Conservation (phyloP, 257 asterid species). For the Ocimum tenuiflorum region DNA sequence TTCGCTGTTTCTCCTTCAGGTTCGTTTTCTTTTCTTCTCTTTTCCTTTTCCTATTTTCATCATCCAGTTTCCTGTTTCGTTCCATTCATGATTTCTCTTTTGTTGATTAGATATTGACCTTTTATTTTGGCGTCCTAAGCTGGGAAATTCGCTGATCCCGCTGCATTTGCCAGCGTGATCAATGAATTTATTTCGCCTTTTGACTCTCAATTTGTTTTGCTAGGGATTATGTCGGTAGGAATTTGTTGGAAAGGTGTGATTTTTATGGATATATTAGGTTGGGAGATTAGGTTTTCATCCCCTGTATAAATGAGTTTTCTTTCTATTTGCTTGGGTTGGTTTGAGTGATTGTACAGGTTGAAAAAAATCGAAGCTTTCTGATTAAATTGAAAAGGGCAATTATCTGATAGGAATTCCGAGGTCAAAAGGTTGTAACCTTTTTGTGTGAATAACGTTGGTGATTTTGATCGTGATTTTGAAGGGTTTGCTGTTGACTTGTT, state of each 20-base stretch:
- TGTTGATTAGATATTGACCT: slow-evolving; percentile 14
- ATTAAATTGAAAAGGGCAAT: neutral
- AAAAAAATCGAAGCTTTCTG: slow-evolving; percentile 8
- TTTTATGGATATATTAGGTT: neutral
- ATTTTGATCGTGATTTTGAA: slow-evolving; percentile 17
- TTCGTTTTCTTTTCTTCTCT: slow-evolving; percentile 18
- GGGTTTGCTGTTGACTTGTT: slow-evolving; percentile 16
- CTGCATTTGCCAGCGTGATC: slow-evolving; percentile 55
- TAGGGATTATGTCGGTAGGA: slow-evolving; percentile 14
- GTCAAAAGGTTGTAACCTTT: slow-evolving; percentile 16
- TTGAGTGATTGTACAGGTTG: slow-evolving; percentile 18
- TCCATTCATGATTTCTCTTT: neutral
- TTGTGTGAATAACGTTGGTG: neutral
- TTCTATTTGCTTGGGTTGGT: neutral
- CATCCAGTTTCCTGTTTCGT: neutral
- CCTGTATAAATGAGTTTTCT: slow-evolving; percentile 16
- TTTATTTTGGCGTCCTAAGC: slow-evolving; percentile 9
- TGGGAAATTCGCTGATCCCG: slow-evolving; percentile 48
- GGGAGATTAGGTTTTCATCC: slow-evolving; percentile 9
- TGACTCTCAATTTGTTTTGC: slow-evolving; percentile 8
- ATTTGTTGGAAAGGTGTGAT: slow-evolving; percentile 14
- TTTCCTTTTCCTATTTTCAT: neutral
- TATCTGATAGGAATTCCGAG: slow-evolving; percentile 13
- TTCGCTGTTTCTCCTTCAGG: slow-evolving; percentile 39
- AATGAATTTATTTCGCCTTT: slow-evolving; percentile 24